phyloP scores from a whole-genome alignment of 305 asterid genomes.

The Fraxinus floribunda region DNA sequence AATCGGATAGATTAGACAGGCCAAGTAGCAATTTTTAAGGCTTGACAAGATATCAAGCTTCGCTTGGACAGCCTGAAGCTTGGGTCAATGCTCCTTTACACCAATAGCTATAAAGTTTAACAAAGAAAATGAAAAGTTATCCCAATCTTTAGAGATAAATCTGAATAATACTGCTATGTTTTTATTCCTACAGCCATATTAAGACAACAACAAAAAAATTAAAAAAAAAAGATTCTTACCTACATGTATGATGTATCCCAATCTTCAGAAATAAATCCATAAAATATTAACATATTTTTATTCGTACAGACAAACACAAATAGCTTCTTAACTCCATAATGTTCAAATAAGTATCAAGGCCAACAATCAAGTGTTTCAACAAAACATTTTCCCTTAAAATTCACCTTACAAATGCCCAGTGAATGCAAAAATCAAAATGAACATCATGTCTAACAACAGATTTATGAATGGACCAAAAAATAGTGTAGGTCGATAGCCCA shows the following conservation, averaged over 20 bases:
- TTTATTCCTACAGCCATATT: neutral
- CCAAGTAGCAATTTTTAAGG: neutral
- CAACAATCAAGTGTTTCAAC: neutral
- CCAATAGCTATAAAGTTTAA: neutral
- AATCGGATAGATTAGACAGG: neutral
- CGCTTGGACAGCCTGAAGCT: too few species aligned
- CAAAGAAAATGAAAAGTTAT: neutral
- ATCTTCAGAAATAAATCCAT: neutral
- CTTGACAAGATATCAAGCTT: neutral
- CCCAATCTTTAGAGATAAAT: neutral
- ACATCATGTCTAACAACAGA: neutral
- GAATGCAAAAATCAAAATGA: neutral
- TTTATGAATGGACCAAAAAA: too few species aligned
- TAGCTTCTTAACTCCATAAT: neutral
- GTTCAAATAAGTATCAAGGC: neutral
- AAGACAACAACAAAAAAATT: neutral
- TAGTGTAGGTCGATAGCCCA: neutral
- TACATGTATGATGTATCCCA: neutral
- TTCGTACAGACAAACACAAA: too few species aligned
- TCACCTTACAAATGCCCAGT: neutral
- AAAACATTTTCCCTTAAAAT: neutral
- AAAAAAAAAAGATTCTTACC: neutral
- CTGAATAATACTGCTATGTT: too few species aligned
- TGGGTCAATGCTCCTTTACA: too few species aligned
- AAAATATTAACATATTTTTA: neutral